phyloP scores from a whole-genome alignment of 1,139 yeast species.

The Yamadazyma triangularis region DNA sequence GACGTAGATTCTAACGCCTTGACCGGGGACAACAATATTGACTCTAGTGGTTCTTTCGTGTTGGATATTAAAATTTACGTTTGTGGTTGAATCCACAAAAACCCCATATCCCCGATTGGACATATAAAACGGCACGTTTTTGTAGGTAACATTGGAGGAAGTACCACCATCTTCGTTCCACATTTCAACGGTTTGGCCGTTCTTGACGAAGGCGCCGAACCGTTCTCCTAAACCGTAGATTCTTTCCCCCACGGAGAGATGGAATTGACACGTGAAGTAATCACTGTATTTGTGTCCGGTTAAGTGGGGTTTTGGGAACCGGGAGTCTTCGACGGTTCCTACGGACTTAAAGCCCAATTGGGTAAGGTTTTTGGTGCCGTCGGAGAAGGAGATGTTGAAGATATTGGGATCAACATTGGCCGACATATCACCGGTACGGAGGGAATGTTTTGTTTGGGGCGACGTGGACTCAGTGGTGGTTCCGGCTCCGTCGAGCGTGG shows the following conservation, averaged over 20 bases:
- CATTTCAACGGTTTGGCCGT: conserved; percentile 30
- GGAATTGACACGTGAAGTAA: conserved; percentile 25
- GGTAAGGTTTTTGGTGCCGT: conserved; percentile 16
- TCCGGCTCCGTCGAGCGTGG: not conserved
- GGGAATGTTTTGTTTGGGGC: too few species aligned
- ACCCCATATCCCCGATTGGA: conserved; percentile 29
- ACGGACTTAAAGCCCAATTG: conserved; percentile 25
- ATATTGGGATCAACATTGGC: conserved; percentile 14
- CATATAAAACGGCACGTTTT: conserved; percentile 29
- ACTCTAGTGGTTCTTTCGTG: conserved; percentile 32
- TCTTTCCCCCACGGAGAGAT: conserved; percentile 28
- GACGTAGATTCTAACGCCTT: conserved; percentile 22
- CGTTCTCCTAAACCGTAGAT: conserved; percentile 32
- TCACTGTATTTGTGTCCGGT: conserved; percentile 14
- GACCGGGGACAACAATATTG: conserved; percentile 29
- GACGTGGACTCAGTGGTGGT: not conserved
- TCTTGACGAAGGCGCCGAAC: conserved; percentile 28
- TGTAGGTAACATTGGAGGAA: conserved; percentile 28
- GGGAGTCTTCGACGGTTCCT: conserved; percentile 24
- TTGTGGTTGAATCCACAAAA: conserved; percentile 25
- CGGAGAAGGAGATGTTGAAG: conserved; percentile 21
- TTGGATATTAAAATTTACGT: conserved; percentile 27
- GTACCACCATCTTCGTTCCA: conserved; percentile 38
- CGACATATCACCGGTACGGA: too few species aligned
- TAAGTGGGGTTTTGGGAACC: conserved; percentile 13